These are phyloP conservation scores for Pythium utonaiense DNA, from an alignment of 352 stramenopile genomes.

Conservation along the genomic window DNA sequence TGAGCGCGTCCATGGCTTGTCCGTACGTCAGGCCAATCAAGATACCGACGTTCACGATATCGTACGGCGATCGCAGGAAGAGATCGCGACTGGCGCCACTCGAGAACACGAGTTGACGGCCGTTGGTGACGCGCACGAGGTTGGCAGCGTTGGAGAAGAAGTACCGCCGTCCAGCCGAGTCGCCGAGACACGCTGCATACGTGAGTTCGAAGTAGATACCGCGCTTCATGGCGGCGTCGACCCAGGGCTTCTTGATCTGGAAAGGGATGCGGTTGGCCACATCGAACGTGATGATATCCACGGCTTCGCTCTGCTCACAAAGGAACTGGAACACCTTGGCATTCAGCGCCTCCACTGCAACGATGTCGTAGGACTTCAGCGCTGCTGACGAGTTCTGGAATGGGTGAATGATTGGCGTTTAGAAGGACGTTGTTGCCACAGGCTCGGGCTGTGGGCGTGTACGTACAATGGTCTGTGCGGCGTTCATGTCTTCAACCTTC, in stretches of 20 bases:
- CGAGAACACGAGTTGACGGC: constrained; percentile 65
- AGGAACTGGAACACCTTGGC: constrained; percentile 81
- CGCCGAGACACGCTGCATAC: constrained; percentile 70
- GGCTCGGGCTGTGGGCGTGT: background rate
- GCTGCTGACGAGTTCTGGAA: constrained; percentile 43
- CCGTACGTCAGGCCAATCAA: constrained; percentile 68
- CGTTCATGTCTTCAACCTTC: constrained; percentile 69
- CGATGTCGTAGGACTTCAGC: constrained; percentile 71
- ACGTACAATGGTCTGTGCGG: constrained; percentile 55
- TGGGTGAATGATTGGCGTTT: no score
- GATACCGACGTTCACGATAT: constrained; percentile 77
- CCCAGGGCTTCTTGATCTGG: constrained; percentile 67
- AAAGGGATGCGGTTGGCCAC: constrained; percentile 76
- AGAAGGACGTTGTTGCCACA: no score
- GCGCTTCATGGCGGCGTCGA: constrained; percentile 69
- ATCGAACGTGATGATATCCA: constrained; percentile 84
- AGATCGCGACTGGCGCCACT: constrained; percentile 73
- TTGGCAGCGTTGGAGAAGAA: constrained; percentile 86
- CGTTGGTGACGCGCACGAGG: constrained; percentile 66
- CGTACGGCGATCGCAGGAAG: constrained; percentile 75
- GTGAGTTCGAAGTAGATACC: constrained; percentile 78
- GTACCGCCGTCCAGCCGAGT: constrained; percentile 74
- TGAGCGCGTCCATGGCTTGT: constrained; percentile 64
- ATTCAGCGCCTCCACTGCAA: constrained; percentile 62
- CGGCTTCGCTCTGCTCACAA: constrained; percentile 63